A percentile compares a stretch with the other conserved stretches of the same genome.
These are phyloP conservation scores for Termitomyces sp. DNA, from an alignment of 768 basidiomycete genomes.

Conservation along the genomic window DNA sequence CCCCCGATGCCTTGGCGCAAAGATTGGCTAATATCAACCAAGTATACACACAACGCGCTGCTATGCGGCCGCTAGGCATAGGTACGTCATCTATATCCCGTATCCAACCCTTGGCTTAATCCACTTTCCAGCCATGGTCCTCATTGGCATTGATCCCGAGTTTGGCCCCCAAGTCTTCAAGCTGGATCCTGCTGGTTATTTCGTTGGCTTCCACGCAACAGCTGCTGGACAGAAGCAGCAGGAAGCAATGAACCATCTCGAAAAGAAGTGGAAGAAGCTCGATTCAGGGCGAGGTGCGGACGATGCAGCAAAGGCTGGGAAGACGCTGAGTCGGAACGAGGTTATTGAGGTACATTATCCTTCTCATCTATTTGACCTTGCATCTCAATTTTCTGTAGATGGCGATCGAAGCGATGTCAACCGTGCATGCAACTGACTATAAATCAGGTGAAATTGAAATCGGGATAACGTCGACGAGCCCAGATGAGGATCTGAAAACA, in stretches of 20 bases:
- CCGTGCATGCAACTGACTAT: constrained; percentile 93
- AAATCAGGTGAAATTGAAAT: constrained; percentile 96
- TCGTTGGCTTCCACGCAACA: constrained; percentile 96
- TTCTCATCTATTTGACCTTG: background rate
- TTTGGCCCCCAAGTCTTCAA: constrained; percentile 97
- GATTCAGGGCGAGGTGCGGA: constrained; percentile 75
- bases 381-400: constrained; percentile 41
- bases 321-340: constrained; percentile 63
- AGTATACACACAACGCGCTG: constrained; percentile 96
- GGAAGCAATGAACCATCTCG: constrained; percentile 96
- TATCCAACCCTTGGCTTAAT: background rate
- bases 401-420: constrained; percentile 92
- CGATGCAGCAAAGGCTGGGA: constrained; percentile 70
- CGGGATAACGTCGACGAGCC: constrained; percentile 76
- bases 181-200: constrained; percentile 97
- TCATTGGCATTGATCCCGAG: constrained; percentile 90
- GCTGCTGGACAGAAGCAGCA: constrained; percentile 96
- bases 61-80: constrained; percentile 94
- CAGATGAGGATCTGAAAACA: constrained; percentile 68
- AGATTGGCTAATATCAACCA: constrained; percentile 97
- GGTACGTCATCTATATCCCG: constrained; percentile 43
- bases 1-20: constrained; percentile 91
- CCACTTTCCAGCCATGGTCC: constrained; percentile 74
- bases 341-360: constrained; percentile 79
- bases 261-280: constrained; percentile 98